phyloP scores from a whole-genome alignment of 768 basidiomycete species.

The Pleurotus platypus region DNA sequence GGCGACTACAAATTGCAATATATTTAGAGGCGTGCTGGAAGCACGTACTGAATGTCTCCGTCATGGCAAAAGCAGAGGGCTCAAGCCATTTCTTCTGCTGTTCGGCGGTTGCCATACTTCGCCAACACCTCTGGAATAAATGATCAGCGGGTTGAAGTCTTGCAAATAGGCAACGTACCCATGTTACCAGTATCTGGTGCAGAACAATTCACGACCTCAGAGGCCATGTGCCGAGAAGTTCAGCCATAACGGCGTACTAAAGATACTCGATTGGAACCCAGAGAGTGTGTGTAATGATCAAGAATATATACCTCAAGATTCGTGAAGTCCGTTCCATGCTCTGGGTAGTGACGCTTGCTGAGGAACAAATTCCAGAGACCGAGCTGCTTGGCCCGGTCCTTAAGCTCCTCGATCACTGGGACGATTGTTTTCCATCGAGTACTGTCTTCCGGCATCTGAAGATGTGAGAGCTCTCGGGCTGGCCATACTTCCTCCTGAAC shows the following conservation, averaged over 20 bases:
- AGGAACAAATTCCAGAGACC: constrained; percentile 98
- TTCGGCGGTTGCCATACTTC: constrained; percentile 81
- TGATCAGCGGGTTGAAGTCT: not conserved
- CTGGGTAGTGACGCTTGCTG: constrained; percentile 90
- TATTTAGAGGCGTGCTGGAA: constrained; percentile 7
- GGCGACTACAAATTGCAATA: constrained; percentile 48
- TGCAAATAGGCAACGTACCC: constrained; percentile 48
- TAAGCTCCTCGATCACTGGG: constrained; percentile 79
- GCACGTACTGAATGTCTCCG: constrained; percentile 75
- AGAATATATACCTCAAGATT: constrained; percentile 75
- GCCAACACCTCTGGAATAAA: constrained; percentile 82
- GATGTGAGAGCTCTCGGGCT: constrained; percentile 69
- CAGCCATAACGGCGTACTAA: constrained; percentile 96
- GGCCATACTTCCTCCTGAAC: constrained; percentile 84
- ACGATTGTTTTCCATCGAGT: constrained; percentile 84
- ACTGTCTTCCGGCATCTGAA: constrained; percentile 74
- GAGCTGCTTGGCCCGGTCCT: constrained; percentile 78
- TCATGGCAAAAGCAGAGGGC: constrained; percentile 96
- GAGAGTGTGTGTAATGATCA: no score
- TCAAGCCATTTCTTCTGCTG: constrained; percentile 90
- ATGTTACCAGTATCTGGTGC: constrained; percentile 98
- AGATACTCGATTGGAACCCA: no score
- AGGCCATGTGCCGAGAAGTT: constrained; percentile 80
- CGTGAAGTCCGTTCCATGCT: constrained; percentile 80
- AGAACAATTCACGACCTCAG: constrained; percentile 89